Percentiles rank a stretch among this genome's conserved stretches.
Evolutionary conservation across 106 monocot species (phyloP).

Genomic region (Acorus calamus): DNA sequence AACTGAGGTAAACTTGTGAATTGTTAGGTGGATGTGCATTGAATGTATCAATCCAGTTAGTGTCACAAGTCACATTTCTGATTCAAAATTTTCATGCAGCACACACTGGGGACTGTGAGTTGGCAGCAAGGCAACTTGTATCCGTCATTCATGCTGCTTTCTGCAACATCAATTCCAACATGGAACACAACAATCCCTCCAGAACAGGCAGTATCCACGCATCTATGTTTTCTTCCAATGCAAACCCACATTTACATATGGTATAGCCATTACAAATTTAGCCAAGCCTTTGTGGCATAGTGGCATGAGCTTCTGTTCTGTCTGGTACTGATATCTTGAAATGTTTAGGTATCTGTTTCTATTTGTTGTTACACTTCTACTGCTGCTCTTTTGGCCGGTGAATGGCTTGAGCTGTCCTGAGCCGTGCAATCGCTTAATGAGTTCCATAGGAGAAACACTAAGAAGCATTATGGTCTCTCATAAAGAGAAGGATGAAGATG

Average conservation of each 20-base stretch:
- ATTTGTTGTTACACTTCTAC: constrained; percentile 57
- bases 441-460: constrained; percentile 17
- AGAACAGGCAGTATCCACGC: constrained; percentile 31
- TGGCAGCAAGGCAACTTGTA: constrained; percentile 95
- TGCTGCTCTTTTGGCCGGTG: constrained; percentile 60
- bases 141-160: constrained; percentile 96
- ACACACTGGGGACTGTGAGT: constrained; percentile 84
- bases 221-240: constrained; percentile 81
- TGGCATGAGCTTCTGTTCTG: not conserved
- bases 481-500: constrained; percentile 85
- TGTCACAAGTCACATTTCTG: not conserved
- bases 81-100: constrained; percentile 53
- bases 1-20: constrained; percentile 43
- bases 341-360: constrained; percentile 56
- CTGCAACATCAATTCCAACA: constrained; percentile 21
- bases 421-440: constrained; percentile 10
- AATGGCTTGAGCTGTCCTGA: constrained; percentile 46
- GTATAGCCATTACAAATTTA: constrained; percentile 19
- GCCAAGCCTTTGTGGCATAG: not conserved
- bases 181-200: constrained; percentile 21
- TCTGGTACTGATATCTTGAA: not conserved
- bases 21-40: no score
- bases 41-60: no score
- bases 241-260: constrained; percentile 95
- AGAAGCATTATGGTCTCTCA: constrained; percentile 19